These are phyloP conservation scores for Akanthomyces lecanii DNA, from an alignment of 2,329 filamentous ascomycete species.

Conservation along the genomic window DNA sequence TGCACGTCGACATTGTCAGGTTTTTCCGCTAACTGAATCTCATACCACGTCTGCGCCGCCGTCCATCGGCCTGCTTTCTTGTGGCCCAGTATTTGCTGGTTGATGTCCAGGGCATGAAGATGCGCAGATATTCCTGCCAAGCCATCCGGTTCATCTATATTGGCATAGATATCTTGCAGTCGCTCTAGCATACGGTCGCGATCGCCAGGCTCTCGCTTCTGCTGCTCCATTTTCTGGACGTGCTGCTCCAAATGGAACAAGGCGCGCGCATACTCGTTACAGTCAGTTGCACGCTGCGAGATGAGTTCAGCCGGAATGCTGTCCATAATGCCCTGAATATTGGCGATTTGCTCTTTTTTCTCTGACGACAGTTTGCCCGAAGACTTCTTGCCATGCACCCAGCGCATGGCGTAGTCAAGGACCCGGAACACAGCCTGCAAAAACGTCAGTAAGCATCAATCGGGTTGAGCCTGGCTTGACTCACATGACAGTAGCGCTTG, in stretches of 20 bases:
- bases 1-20: slow-evolving; percentile 75
- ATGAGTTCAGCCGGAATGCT: slow-evolving; percentile 70
- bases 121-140: slow-evolving; percentile 91
- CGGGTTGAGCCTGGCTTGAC: slow-evolving; percentile 21
- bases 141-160: slow-evolving; percentile 96
- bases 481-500: slow-evolving; percentile 82
- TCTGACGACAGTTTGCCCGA: slow-evolving; percentile 26
- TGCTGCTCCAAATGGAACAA: slow-evolving; percentile 94
- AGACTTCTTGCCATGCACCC: slow-evolving; percentile 70
- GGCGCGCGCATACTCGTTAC: slow-evolving; percentile 85
- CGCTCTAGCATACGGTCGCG: slow-evolving; percentile 67
- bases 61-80: slow-evolving; percentile 91
- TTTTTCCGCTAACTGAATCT: slow-evolving; percentile 76
- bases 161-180: slow-evolving; percentile 89
- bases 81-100: slow-evolving; percentile 90
- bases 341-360: slow-evolving; percentile 47
- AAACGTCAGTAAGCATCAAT: slow-evolving; percentile 20
- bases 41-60: slow-evolving; percentile 96
- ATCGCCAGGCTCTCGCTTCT: slow-evolving; percentile 45
- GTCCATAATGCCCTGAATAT: slow-evolving; percentile 48
- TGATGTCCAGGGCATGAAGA: slow-evolving; percentile 79
- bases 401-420: slow-evolving; percentile 86
- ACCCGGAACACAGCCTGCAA: slow-evolving; percentile 80
- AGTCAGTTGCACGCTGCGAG: slow-evolving; percentile 83
- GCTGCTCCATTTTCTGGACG: slow-evolving; percentile 52